Base-by-base conservation (phyloP, 139 green algal genomes). In the Chlamydomonas eustigma region DNA sequence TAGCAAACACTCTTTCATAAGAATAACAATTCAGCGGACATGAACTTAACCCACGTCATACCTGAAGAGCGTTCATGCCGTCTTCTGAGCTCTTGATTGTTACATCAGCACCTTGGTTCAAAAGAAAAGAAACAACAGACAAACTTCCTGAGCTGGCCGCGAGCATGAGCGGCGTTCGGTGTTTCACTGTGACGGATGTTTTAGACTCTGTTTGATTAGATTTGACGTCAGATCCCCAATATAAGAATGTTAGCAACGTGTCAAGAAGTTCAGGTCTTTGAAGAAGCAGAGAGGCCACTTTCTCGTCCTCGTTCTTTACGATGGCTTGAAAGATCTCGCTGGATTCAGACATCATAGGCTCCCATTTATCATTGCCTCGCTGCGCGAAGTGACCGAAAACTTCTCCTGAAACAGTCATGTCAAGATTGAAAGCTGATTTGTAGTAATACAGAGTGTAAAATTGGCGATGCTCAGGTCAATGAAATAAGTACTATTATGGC, bases 311-410 rank as follows among this genome's bases (percentile, higher is more conserved):
- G 65, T 44, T 34, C 4, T 33, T 12, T 6, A 44, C 65, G 30
- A 72, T 72, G 24, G 4, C 8, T 37, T 6, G 28, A 39, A 72
- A 72, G 6, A 72, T 4, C 33, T 6, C 4, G 34, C 33, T 38
- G 8, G 33, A 50, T 39, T 72, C 65, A 6, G 28, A 31, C 8
- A 39, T 25, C 65, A 72, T n/a, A 6, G 65, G 65, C 5, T n/a
- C 8, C 65, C 65, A 72, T 6, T 6, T 34, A 31, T 39, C 6
- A 28, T 4, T 6, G 28, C 65, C 65, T 4, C 32, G 65, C 3
- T 72, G 18, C 32, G 44, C 31, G 34, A 72, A 72, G 28, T 72
- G 65, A 12, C 65, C 65, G 34, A 8, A 72, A 6, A 72, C 65
- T 12, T 39, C 65, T 8, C 65, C 65, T n/a, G 4, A 8, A 70